phyloP scores from a whole-genome alignment of 345 rosid species.

The Excoecaria agallocha region DNA sequence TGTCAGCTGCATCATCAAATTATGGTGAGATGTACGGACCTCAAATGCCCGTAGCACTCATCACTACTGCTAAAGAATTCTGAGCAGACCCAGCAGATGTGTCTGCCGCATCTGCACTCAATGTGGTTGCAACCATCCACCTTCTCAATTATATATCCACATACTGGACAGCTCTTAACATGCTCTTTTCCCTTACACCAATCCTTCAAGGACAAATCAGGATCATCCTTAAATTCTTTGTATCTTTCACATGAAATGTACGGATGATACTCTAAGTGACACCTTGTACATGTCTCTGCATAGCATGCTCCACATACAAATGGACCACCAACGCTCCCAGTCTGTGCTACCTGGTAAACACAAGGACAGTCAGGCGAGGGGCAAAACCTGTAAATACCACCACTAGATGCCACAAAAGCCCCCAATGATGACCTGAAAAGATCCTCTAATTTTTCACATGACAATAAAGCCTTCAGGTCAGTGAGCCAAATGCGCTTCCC shows the following conservation, averaged over 20 bases:
- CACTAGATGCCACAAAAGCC: constrained; percentile 59
- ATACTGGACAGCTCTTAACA: constrained; percentile 68
- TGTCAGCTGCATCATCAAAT: constrained; percentile 14
- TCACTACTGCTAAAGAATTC: constrained; percentile 42
- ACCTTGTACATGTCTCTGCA: constrained; percentile 63
- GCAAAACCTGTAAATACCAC: constrained; percentile 66
- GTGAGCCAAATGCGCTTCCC: constrained; percentile 45
- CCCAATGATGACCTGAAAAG: constrained; percentile 74
- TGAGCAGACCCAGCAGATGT: constrained; percentile 83
- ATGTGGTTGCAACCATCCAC: constrained; percentile 81
- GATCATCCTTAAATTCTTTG: constrained; percentile 66
- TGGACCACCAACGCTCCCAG: constrained; percentile 36
- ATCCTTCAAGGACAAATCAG: constrained; percentile 69
- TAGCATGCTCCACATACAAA: constrained; percentile 75
- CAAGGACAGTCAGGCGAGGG: constrained; percentile 89
- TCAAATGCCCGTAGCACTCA: constrained; percentile 62
- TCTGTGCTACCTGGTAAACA: constrained; percentile 53
- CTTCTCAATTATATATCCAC: constrained; percentile 74
- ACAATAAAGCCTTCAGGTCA: constrained; percentile 59
- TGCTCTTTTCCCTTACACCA: constrained; percentile 73
- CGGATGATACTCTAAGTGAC: constrained; percentile 80
- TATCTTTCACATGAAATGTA: constrained; percentile 68
- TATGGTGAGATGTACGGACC: constrained; percentile 39
- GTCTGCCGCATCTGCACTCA: constrained; percentile 74
- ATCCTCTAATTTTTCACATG: constrained; percentile 67